Percentiles rank a stretch among this genome's conserved stretches.
Conservation (phyloP, 371 early-diverging fungal genomes). For the Actinomucor elegans region DNA sequence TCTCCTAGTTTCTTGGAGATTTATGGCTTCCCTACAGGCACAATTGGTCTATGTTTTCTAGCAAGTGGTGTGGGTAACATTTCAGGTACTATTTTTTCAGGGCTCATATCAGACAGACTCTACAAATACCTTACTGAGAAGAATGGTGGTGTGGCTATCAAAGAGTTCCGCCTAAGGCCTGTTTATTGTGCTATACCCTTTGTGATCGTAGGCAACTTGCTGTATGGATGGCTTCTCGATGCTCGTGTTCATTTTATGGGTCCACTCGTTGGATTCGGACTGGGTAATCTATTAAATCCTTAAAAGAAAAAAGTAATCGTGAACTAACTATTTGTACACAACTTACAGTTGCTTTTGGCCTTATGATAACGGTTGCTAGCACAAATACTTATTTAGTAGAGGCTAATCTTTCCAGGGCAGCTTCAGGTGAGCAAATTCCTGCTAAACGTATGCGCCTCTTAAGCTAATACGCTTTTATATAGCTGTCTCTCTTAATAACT, state of each 20-base stretch:
- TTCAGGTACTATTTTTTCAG: constrained; percentile 38
- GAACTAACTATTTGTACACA: neutral
- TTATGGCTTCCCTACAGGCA: constrained; percentile 43
- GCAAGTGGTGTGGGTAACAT: constrained; percentile 49
- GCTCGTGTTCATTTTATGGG: constrained; percentile 22
- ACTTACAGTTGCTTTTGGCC: constrained; percentile 20
- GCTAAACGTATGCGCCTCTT: too few relatives aligned
- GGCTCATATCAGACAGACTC: constrained; percentile 22
- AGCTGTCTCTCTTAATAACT: constrained; percentile 31
- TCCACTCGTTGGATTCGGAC: constrained; percentile 26
- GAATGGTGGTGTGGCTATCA: constrained; percentile 12
- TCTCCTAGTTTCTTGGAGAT: constrained; percentile 33
- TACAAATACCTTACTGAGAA: constrained; percentile 10
- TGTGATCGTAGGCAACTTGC: constrained; percentile 17
- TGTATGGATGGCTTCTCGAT: constrained; percentile 39
- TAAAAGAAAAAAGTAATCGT: too few relatives aligned
- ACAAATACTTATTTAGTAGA: constrained; percentile 33
- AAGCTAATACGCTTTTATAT: neutral
- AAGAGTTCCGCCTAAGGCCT: constrained; percentile 19
- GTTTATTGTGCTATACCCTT: constrained; percentile 23
- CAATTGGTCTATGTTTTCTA: constrained; percentile 47
- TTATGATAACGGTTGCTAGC: constrained; percentile 28
- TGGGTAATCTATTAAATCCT: constrained; percentile 4
- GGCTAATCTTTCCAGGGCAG: constrained; percentile 17
- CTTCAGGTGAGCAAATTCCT: constrained; percentile 27